These are phyloP conservation scores for Panicum miliaceum DNA, from an alignment of 176 grass and related monocot species.

Conservation along the genomic window DNA sequence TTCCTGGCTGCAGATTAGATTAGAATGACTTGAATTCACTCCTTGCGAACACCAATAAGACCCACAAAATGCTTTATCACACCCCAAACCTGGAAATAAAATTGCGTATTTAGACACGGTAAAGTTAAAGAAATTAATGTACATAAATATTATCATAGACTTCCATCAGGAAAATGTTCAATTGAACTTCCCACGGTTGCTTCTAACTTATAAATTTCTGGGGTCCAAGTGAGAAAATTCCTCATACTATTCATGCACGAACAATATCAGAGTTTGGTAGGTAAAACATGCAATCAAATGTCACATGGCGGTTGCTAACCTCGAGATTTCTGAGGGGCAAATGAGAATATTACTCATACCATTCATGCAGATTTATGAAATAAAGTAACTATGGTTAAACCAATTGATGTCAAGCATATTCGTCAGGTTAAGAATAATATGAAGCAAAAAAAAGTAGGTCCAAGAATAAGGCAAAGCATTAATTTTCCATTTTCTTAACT, in stretches of 20 bases:
- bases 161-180: not conserved
- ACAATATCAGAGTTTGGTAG: not conserved
- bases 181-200: not conserved
- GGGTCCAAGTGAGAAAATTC: not conserved
- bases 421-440: conserved; percentile 17
- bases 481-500: conserved; percentile 25
- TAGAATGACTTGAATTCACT: conserved; percentile 72
- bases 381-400: conserved; percentile 14
- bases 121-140: conserved; percentile 15
- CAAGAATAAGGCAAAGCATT: not conserved
- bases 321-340: not conserved
- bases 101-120: conserved; percentile 2
- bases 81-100: conserved; percentile 71
- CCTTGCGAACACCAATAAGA: conserved; percentile 87
- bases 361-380: conserved; percentile 2
- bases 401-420: conserved; percentile 25
- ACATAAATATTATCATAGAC: conserved; percentile 6
- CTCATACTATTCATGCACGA: not conserved
- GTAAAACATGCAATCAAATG: not conserved
- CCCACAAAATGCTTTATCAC: conserved; percentile 76
- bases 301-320: not conserved
- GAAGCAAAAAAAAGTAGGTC: not conserved
- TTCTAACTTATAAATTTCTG: too few species aligned
- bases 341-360: not conserved
- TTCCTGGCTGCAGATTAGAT: conserved; percentile 69